Conservation (phyloP, 108 stramenopile species). For the Epithemia pelagica region DNA sequence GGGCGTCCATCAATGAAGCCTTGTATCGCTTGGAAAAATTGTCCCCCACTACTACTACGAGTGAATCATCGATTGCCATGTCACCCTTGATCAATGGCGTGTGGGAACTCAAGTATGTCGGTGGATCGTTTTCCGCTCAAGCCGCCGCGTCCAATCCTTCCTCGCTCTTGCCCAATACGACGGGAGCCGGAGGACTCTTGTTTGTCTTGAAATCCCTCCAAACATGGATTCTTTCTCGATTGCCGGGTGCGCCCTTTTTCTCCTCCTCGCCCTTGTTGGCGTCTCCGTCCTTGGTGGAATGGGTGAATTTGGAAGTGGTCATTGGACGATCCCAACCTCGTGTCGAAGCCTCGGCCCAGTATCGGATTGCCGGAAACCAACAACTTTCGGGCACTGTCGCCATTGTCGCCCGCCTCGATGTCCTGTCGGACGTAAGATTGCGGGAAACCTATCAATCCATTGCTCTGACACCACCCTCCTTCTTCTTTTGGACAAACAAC, state of each 20-base stretch:
- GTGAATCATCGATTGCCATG: slow-evolving; percentile 30
- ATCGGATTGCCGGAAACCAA: slow-evolving; percentile 24
- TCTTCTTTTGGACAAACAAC: slow-evolving; percentile 12
- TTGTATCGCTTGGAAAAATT: slow-evolving; percentile 58
- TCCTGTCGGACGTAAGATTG: slow-evolving; percentile 55
- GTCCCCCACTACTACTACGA: slow-evolving; percentile 44
- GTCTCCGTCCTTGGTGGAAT: slow-evolving; percentile 10
- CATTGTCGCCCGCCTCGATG: slow-evolving; percentile 28
- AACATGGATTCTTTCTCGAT: background rate
- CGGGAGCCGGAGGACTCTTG: slow-evolving; percentile 59
- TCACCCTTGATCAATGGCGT: slow-evolving; percentile 71
- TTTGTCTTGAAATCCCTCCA: slow-evolving; percentile 39
- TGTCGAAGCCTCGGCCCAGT: slow-evolving; percentile 58
- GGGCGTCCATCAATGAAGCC: slow-evolving; percentile 51
- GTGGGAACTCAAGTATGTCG: slow-evolving; percentile 71
- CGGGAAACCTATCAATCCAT: slow-evolving; percentile 81
- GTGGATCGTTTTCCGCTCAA: slow-evolving; percentile 49
- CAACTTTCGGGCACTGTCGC: slow-evolving; percentile 7
- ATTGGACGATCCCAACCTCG: slow-evolving; percentile 72
- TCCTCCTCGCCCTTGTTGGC: background rate
- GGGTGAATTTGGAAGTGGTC: slow-evolving; percentile 65
- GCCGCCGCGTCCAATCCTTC: slow-evolving; percentile 7
- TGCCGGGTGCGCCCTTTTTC: background rate
- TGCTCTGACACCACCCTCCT: slow-evolving; percentile 27
- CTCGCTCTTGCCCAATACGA: slow-evolving; percentile 39